Evolutionary conservation across 83 land plant species (phyloP).

Genomic region (Thuja plicata): DNA sequence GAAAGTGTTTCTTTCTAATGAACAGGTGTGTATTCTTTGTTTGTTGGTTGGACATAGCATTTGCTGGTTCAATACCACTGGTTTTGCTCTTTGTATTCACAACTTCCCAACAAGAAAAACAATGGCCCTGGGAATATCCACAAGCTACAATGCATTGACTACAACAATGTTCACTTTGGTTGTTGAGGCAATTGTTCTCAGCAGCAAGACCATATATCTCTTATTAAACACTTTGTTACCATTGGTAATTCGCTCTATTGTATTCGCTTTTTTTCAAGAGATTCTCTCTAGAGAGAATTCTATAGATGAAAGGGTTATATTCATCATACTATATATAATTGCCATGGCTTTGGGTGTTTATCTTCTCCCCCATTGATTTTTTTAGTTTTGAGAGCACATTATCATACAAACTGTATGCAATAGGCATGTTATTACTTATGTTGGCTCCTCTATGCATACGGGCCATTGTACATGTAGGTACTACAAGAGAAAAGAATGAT

Average conservation of each 20-base stretch:
- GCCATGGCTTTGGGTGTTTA: neutral
- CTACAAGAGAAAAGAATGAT: neutral
- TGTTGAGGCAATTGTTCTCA: slow-evolving; percentile 35
- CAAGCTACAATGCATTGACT: slow-evolving; percentile 72
- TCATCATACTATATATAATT: neutral
- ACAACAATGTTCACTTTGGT: slow-evolving; percentile 66
- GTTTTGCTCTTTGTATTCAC: slow-evolving; percentile 59
- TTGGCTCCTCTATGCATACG: neutral
- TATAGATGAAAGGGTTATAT: neutral
- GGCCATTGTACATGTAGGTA: neutral
- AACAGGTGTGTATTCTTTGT: slow-evolving; percentile 60
- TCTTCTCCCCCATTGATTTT: neutral
- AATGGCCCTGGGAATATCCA: slow-evolving; percentile 62
- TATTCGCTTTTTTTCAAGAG: neutral
- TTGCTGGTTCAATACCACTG: slow-evolving; percentile 84
- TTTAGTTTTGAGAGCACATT: neutral
- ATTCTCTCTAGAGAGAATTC: neutral
- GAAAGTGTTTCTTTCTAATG: neutral
- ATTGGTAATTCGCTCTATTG: neutral
- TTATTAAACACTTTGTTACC: slow-evolving; percentile 43
- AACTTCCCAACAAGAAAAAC: slow-evolving; percentile 67
- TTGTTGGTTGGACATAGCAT: slow-evolving; percentile 64
- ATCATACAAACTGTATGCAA: neutral
- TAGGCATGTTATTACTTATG: slow-evolving; percentile 9
- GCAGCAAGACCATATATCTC: slow-evolving; percentile 23